phyloP scores from a whole-genome alignment of 2,329 filamentous ascomycete species.

The Fusarium pseudonygamai region DNA sequence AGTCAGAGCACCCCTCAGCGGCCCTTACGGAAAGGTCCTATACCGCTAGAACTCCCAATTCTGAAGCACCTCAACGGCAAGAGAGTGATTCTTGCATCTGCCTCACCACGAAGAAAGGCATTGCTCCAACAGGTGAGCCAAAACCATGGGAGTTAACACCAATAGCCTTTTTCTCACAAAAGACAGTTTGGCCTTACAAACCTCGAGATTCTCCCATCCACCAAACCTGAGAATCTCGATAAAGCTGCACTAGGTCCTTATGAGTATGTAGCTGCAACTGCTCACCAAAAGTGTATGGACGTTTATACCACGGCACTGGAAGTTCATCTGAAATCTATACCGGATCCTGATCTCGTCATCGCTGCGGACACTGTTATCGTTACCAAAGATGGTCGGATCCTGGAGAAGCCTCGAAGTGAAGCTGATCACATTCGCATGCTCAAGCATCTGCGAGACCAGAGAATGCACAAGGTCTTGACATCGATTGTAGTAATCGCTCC shows the following conservation, averaged over 20 bases:
- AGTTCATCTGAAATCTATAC: slow-evolving; percentile 54
- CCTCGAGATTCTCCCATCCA: slow-evolving; percentile 85
- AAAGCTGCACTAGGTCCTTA: slow-evolving; percentile 79
- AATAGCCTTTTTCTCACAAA: slow-evolving; percentile 17
- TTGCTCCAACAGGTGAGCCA: slow-evolving; percentile 74
- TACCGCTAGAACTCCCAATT: slow-evolving; percentile 82
- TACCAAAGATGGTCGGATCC: slow-evolving; percentile 75
- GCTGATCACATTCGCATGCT: slow-evolving; percentile 87
- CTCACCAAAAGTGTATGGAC: slow-evolving; percentile 81
- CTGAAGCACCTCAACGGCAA: slow-evolving; percentile 79
- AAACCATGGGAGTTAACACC: no score
- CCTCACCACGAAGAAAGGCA: slow-evolving; percentile 84
- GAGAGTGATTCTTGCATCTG: slow-evolving; percentile 88
- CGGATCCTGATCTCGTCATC: slow-evolving; percentile 85
- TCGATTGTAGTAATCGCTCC: slow-evolving; percentile 86
- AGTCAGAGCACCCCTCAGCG: slow-evolving; percentile 48
- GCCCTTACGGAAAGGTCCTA: slow-evolving; percentile 59
- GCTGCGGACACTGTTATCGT: slow-evolving; percentile 93
- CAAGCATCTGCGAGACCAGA: slow-evolving; percentile 79
- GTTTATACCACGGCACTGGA: slow-evolving; percentile 66
- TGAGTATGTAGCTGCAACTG: slow-evolving; percentile 92
- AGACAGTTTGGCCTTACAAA: slow-evolving; percentile 78
- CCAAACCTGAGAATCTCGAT: slow-evolving; percentile 84
- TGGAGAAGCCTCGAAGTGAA: slow-evolving; percentile 90
- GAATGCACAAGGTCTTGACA: slow-evolving; percentile 84